Evolutionary conservation across 176 grass and related monocot species (phyloP).

Genomic region (Carex scoparia): DNA sequence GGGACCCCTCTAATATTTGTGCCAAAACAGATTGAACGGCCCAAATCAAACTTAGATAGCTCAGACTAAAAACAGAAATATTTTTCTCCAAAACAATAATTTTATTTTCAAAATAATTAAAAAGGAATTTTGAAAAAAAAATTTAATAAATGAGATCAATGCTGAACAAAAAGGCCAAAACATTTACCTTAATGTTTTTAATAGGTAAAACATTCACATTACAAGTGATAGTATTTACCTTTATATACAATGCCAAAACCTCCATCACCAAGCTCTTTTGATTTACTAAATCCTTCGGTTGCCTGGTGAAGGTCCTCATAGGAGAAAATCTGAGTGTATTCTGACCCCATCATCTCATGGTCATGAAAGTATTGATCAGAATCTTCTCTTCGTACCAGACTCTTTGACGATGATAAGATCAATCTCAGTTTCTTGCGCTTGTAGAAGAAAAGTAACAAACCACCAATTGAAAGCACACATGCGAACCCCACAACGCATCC

Average conservation of each 20-base stretch:
- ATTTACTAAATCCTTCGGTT: slow-evolving; percentile 61
- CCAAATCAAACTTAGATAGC: background rate
- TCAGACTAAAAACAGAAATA: background rate
- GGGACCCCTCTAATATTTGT: too few species aligned
- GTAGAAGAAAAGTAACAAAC: background rate
- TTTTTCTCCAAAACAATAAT: background rate
- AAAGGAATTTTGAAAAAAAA: background rate
- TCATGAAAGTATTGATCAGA: slow-evolving; percentile 40
- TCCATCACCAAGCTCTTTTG: slow-evolving; percentile 70
- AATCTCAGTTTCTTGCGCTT: slow-evolving; percentile 38
- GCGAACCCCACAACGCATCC: background rate
- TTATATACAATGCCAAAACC: slow-evolving; percentile 85
- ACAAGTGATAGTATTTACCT: slow-evolving; percentile 33
- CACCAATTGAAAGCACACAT: background rate
- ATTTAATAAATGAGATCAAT: background rate
- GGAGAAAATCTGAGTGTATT: slow-evolving; percentile 57
- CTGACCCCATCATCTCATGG: slow-evolving; percentile 35
- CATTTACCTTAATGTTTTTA: too few species aligned
- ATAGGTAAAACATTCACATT: background rate
- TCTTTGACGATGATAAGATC: background rate
- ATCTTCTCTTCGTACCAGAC: slow-evolving; percentile 19
- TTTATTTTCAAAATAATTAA: background rate
- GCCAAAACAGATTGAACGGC: too few species aligned
- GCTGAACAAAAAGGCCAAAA: background rate
- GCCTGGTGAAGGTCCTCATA: slow-evolving; percentile 67